Base-by-base conservation (phyloP, 768 basidiomycete genomes). In the Termitomyces sp. region DNA sequence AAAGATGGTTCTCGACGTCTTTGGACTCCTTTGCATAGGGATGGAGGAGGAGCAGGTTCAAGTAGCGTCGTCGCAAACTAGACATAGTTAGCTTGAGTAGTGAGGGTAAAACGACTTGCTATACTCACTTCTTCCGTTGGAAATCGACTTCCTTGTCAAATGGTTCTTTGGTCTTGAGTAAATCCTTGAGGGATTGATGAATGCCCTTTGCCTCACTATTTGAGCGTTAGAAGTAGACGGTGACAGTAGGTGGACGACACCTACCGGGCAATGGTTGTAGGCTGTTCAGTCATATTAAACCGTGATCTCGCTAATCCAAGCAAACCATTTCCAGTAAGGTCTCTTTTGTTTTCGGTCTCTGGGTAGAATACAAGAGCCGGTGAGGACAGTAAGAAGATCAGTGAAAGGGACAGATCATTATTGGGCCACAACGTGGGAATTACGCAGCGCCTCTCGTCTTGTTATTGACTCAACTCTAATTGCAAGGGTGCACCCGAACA, bases 91-190 rank as follows among this genome's bases (percentile, higher is more conserved):
- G 57, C 59, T 47, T 59, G 49, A 62, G 53, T 48, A 61, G 53
- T 57, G 53, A 39, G 22, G 15, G 62, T 31, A 53, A 55, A 55
- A 47, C 54, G 29, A 54, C 55, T 44, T 20, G 42, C 42, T 37
- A 59, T 6, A 75, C 92, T 73, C 71, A 93, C 94, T 85, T 87
- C 74, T 91, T 90, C 65, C 94, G 81, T 69, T 86, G 83, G 62
- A 88, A 86, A 67, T 98, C 94, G 44, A 94, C 84, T 59, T 94
- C 90, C 68, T 80, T 88, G 60, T 90, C 88, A 81, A 87, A 94
- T 34, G 92, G 90, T 51, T 87, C 84, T 59, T 81, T 85, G 39
- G 78, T 79, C 68, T 87, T 88, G 57, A 95, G 79, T 52, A 85
- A 70, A 60, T 87, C 87, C 73, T 90, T 92, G 56, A 96, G 73